Evolutionary conservation across 2,329 filamentous ascomycete genomes (phyloP), one percentile per base, ranked within the genome.

Genomic region (Colletotrichum eremochloae): DNA sequence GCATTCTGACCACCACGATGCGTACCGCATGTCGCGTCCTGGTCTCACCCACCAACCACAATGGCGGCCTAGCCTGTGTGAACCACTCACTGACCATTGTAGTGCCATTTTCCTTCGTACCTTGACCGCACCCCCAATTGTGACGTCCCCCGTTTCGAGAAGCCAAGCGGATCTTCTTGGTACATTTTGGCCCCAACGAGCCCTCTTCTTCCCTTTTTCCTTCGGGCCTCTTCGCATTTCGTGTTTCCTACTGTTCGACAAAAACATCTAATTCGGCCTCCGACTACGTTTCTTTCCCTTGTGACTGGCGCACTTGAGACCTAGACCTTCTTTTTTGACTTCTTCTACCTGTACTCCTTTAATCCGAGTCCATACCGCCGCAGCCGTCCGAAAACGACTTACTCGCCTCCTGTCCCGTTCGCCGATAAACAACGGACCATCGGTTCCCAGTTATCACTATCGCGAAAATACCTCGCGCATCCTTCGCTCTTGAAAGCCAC

Each of bases 81-180:
- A 63, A 63, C 73, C 71, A 72, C 61, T 77, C 71, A 72, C 61
- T 77, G 69, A 63, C 73, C 71, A 71, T 52, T 38, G 63, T 63
- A 62, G 56, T 61, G 61, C 65, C 55, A 62, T 66, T 66, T 63
- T 63, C 73, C 61, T 70, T 72, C 74, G 71, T 74, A 55, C 76
- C 76, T 58, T 72, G 42, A 68, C 66, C 62, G 62, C 50, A 48
- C 63, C 67, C 64, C 68, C 69, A 62, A 75, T 75, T 77, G 75
- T 77, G 76, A 78, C 78, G 73, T 74, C 73, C 75, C 69, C 73
- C 69, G 77, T 79, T 78, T 80, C 77, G 76, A 75, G 71, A 72
- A 67, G 71, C 73, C 65, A 50, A 66, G 63, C 65, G 48, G 71
- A 67, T 67, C 67, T 68, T 38, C 56, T 58, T 55, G 38, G 53